Evolutionary conservation across 73 alveolate genomes (phyloP).

Genomic region (Paramecium octaurelia): DNA sequence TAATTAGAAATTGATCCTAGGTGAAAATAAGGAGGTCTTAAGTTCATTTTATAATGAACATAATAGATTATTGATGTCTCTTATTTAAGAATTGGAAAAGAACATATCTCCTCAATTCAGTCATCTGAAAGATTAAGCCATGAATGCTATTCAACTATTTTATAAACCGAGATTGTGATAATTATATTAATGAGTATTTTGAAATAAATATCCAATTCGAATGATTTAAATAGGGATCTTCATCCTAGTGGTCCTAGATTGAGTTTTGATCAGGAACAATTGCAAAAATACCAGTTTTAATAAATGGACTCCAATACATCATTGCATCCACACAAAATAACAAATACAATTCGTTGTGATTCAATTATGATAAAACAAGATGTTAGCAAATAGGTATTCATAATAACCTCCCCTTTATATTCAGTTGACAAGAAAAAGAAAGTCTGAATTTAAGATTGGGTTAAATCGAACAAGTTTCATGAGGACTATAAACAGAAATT

Average conservation of each 20-base stretch:
- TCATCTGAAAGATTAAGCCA: not conserved
- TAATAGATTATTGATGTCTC: not conserved
- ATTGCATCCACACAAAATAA: not conserved
- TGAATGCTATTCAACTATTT: not conserved
- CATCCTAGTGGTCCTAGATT: not conserved
- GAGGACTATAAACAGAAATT: not conserved
- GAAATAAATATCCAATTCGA: not conserved
- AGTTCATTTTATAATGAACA: not conserved
- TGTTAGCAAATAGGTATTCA: not conserved
- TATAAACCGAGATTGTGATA: conserved; percentile 10
- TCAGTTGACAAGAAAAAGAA: not conserved
- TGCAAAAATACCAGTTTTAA: not conserved
- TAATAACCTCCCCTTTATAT: not conserved
- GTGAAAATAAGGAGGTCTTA: not conserved
- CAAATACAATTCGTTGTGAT: not conserved
- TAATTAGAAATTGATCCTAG: not conserved
- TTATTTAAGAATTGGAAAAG: not conserved
- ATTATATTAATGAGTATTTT: not conserved
- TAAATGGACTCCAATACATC: conserved; percentile 5
- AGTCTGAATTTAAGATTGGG: not conserved
- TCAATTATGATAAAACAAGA: not conserved
- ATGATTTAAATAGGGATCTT: not conserved
- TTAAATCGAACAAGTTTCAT: conserved; percentile 6
- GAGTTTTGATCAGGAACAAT: not conserved
- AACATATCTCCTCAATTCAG: not conserved